Evolutionary conservation across 192 early-diverging fungal species (phyloP).

Genomic region (Allomyces arbusculus): DNA sequence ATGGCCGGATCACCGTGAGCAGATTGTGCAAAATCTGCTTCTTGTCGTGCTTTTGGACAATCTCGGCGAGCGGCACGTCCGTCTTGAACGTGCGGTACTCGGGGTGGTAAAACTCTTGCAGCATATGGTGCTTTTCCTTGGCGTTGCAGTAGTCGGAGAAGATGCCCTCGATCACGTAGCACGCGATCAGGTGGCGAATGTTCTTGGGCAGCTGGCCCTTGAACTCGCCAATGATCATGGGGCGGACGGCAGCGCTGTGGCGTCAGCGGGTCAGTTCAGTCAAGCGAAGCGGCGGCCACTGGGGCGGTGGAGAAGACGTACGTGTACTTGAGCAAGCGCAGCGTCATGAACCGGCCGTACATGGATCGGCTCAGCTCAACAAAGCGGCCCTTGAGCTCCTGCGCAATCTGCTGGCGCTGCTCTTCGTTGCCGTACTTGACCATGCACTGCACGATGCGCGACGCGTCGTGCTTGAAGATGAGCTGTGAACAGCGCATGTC

Average conservation of each 20-base stretch:
- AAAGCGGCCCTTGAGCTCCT: slow-evolving; percentile 58
- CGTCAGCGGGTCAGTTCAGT: no score
- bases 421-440: slow-evolving; percentile 67
- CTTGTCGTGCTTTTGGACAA: slow-evolving; percentile 19
- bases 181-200: slow-evolving; percentile 76
- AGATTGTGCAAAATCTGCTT: slow-evolving; percentile 48
- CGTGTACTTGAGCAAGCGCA: slow-evolving; percentile 70
- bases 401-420: slow-evolving; percentile 58
- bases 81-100: slow-evolving; percentile 75
- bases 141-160: slow-evolving; percentile 64
- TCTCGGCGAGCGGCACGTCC: background rate
- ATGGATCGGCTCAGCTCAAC: slow-evolving; percentile 46
- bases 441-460: slow-evolving; percentile 72
- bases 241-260: slow-evolving; percentile 11
- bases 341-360: slow-evolving; percentile 78
- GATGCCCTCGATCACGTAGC: slow-evolving; percentile 60
- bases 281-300: no score
- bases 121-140: slow-evolving; percentile 42
- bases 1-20: slow-evolving; percentile 36
- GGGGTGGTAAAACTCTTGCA: slow-evolving; percentile 84
- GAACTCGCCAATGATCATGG: slow-evolving; percentile 54
- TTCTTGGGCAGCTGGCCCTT: slow-evolving; percentile 60
- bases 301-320: slow-evolving; percentile 5
- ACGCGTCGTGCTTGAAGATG: slow-evolving; percentile 89
- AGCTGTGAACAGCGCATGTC: slow-evolving; percentile 16